Evolutionary conservation across 1,284 basidiomycete species (phyloP).

Genomic region (Rhodotorula sp.): DNA sequence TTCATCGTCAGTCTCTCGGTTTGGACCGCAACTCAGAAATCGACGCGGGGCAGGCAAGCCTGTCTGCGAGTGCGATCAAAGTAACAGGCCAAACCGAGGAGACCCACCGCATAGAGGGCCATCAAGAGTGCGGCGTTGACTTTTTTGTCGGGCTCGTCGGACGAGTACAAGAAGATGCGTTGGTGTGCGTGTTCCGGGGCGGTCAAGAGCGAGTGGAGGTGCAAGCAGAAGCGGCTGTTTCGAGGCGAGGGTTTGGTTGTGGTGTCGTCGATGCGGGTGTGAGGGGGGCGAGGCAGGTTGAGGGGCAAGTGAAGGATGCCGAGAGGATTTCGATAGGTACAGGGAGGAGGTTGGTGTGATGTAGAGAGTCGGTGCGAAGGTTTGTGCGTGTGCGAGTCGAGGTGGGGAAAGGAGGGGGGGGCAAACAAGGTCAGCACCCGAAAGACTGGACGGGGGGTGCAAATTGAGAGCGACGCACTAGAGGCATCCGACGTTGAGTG

Average conservation of each 20-base stretch:
- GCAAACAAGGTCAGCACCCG: background rate
- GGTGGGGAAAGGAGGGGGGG: background rate
- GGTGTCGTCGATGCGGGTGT: background rate
- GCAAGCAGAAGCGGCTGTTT: slow-evolving; percentile 70
- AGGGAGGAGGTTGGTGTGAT: background rate
- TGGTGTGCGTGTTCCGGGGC: slow-evolving; percentile 19
- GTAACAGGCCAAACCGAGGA: background rate
- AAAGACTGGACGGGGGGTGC: no score
- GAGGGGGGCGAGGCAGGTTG: background rate
- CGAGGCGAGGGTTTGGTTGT: background rate
- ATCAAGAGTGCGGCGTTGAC: slow-evolving; percentile 91
- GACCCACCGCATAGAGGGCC: slow-evolving; percentile 80
- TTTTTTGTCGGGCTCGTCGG: slow-evolving; percentile 77
- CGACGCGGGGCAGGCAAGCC: no score
- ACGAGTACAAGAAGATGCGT: slow-evolving; percentile 83
- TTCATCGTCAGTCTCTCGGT: background rate
- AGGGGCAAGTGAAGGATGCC: no score
- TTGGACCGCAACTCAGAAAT: no score
- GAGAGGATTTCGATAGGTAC: background rate
- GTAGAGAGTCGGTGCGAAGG: background rate
- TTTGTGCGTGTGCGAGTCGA: background rate
- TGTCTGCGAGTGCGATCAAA: no score
- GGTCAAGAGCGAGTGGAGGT: slow-evolving; percentile 82
- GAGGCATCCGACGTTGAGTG: slow-evolving; percentile 86
- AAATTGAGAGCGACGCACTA: no score